Evolutionary conservation across 2,329 filamentous ascomycete species (phyloP), one percentile per base, ranked within the genome.

Genomic region (Fusarium foetens): DNA sequence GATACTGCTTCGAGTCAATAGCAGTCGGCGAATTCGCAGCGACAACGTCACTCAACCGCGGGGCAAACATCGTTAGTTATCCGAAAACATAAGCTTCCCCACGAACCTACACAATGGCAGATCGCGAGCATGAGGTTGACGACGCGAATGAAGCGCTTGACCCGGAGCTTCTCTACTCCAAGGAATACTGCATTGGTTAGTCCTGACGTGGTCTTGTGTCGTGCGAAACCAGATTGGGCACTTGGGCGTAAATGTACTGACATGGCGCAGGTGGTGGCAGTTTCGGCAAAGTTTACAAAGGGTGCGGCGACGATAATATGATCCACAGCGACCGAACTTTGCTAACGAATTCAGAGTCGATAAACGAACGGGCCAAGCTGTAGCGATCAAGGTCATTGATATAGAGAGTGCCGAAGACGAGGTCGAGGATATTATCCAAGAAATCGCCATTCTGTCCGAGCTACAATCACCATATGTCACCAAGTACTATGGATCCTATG

Each of bases 321-420:
- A 21, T n/a, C 27, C 8, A n/a, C n/a, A 2, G n/a, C 23, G 17
- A 6, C 7, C 25, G 16, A 35, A 17, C 1, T 13, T 19, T 33
- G 25, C 73, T 75, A 55, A 74, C 58, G 36, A 39, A 36, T n/a
- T 23, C 75, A 96, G 93, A 66, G 94, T 98, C 74, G 95, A 98
- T 84, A 97, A 96, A 80, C 91, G 94, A 57, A 97, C 93, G 23
- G 96, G 96, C 41, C 93, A 97, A 79, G 92, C 95, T 17, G 96
- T 99, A 55, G 96, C 96, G 33, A 99, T 99, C 86, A 99, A 99
- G 83, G 88, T 99, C 78, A 98, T 99, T 81, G 96, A 99, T 79
- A 96, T 99, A 74, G 96, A 99, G 83, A 98, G 96, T 84, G 96
- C 96, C 78, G 96, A 99, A 83, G 96, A 99, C 82, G 96, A 99